phyloP scores from a whole-genome alignment of 2,329 filamentous ascomycete species.

The Diaporthe citriasiana region DNA sequence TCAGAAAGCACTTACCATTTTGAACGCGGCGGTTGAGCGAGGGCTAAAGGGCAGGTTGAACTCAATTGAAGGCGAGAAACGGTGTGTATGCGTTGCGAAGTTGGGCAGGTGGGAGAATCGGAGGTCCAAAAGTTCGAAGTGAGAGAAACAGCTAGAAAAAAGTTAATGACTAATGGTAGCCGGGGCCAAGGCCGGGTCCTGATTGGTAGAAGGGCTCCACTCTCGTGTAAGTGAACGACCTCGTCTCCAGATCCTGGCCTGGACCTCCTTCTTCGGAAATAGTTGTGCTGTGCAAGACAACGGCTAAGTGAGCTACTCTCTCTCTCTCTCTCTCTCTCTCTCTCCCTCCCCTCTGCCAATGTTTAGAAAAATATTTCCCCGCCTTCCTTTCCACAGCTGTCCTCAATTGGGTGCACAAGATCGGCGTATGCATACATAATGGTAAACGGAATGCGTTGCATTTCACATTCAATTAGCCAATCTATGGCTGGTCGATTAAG shows the following conservation, averaged over 20 bases:
- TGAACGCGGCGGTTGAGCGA: neutral
- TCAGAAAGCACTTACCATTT: constrained; percentile 22
- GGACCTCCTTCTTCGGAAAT: neutral
- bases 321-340: no score
- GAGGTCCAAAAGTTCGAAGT: constrained; percentile 31
- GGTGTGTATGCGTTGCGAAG: constrained; percentile 17
- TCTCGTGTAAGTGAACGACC: constrained; percentile 37
- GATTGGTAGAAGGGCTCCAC: constrained; percentile 19
- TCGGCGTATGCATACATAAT: neutral
- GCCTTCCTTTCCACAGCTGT: fast-evolving
- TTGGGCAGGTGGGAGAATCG: neutral
- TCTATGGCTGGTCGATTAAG: no score
- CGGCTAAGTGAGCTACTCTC: no score
- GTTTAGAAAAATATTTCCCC: neutral
- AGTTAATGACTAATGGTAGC: constrained; percentile 42
- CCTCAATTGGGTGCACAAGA: neutral
- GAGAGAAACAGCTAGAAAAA: constrained; percentile 43
- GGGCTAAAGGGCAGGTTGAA: neutral
- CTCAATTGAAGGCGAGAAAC: constrained; percentile 11
- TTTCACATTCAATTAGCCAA: no score
- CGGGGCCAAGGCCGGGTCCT: constrained; percentile 4
- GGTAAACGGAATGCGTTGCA: neutral
- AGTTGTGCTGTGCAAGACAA: neutral
- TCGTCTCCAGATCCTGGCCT: neutral
- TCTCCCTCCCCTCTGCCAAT: no score